Evolutionary conservation across 2,329 filamentous ascomycete genomes (phyloP), one percentile per base, ranked within the genome.

Genomic region (Dendryphion nanum): DNA sequence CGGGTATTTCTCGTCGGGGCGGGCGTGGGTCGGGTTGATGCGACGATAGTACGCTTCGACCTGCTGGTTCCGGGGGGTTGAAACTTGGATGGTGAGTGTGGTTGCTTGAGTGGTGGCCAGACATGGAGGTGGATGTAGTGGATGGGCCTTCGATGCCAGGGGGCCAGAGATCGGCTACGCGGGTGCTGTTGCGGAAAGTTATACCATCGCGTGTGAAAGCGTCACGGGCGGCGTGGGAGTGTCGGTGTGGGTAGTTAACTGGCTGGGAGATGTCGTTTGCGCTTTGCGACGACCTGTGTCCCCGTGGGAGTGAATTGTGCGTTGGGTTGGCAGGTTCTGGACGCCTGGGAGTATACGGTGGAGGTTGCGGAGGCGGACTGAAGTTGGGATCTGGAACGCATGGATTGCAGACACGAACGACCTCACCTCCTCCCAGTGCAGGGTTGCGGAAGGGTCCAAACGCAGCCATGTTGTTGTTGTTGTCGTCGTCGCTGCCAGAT

Each of bases 351-450:
- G 31, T 19, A 18, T 33, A 21, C 10, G 29, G 29, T 8, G 15
- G 29, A 13, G 12, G 29, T 16, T 71, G 53, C 78, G 76, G 78
- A 1, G 77, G 77, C 30, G 78, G 78, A 38, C 75, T 73, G 23
- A 76, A 75, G 45, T 83, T 82, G 14, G 80, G 83, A 66, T 86
- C 82, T 23, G 83, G 83, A 8, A 86, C 83, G 58, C 83, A 86
- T 10, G 83, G 83, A 53, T 86, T 86, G 67, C 83, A 86, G 7
- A 86, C 75, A 42, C 83, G 75, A 23, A 86, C 83, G 60, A 81
- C 78, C 54, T 83, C 81, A 20, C 82, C 82, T 36, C 82, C 82
- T 24, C 79, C 79, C 14, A 83, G 64, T 17, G 69, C 73, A 37
- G 71, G 72, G 44, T 76, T 78, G 17, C 64, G 48, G 21, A 53